Evolutionary conservation across 177 flowering plant species (phyloP), one percentile per base, ranked within the genome.

Genomic region (Vitis hybrid): DNA sequence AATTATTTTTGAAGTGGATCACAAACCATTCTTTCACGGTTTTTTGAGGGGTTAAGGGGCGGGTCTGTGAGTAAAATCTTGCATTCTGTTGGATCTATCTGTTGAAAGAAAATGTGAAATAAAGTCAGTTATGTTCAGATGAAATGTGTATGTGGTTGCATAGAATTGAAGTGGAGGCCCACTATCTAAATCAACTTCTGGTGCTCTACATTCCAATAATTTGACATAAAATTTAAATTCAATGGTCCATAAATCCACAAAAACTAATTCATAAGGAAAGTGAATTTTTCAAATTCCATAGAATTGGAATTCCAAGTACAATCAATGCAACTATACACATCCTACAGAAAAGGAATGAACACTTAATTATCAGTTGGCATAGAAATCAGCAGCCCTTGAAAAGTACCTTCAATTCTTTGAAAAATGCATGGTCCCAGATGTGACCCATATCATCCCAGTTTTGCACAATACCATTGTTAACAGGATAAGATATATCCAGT

Each of bases 361-460:
- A 21, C 19, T 19, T 18, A 58, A 71, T 2, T 13, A 35, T 55
- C 8, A 60, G 4, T 52, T 13, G 48, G 21, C 48, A 64, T 3
- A 49, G 11, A 52, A 56, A 52, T 14, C 59, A 62, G 35, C 59
- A 60, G 68, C 49, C 46, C 4, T 9, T 19, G 65, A 70, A 75
- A 3, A 15, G 72, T 82, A 91, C 99, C 81, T 96, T 93, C 56
- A 96, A 80, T 79, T 93, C 98, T 70, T 81, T 86, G 77, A 72
- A 91, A 76, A 96, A 96, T 48, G 97, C 93, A 75, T 91, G 97
- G 72, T 96, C 99, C 98, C 98, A 93, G 18, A 96, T 88, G 73
- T 93, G 91, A 60, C 87, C 82, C 98, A 96, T 96, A 73, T 91
- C 99, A 58, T 96, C 99, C 99, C 99, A 96, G 69, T 96, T 96